Evolutionary conservation across 1,139 yeast genomes (phyloP).

Genomic region (Hemisphaericaspora subhashii): DNA sequence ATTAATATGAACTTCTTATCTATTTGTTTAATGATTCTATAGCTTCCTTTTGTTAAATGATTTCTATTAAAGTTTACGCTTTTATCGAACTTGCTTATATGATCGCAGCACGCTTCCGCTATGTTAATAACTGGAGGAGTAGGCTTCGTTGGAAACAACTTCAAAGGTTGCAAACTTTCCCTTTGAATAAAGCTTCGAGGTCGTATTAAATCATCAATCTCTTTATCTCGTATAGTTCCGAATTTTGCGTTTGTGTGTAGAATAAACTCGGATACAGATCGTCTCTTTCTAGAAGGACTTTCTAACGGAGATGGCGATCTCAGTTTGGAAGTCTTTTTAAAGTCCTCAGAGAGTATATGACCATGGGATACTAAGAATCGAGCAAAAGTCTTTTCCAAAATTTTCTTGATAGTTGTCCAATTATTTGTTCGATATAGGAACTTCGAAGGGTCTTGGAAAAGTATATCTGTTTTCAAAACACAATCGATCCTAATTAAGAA

Average conservation of each 20-base stretch:
- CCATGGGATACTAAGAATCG: constrained; percentile 28
- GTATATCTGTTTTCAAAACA: constrained; percentile 31
- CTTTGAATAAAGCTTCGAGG: background rate
- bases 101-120: background rate
- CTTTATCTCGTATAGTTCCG: constrained; percentile 8
- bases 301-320: constrained; percentile 7
- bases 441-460: constrained; percentile 46
- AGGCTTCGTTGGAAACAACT: background rate
- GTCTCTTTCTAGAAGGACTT: constrained; percentile 11
- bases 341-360: constrained; percentile 7
- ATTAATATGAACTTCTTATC: constrained; percentile 60
- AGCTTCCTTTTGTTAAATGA: constrained; percentile 12
- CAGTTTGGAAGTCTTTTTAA: background rate
- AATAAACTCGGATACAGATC: constrained; percentile 8
- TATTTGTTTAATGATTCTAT: constrained; percentile 46
- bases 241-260: constrained; percentile 10
- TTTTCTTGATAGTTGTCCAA: constrained; percentile 24
- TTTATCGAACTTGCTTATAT: constrained; percentile 4
- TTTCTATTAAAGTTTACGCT: constrained; percentile 8
- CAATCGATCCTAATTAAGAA: constrained; percentile 37
- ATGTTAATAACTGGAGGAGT: background rate
- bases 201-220: constrained; percentile 10
- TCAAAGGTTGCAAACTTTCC: background rate
- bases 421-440: constrained; percentile 23
- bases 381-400: constrained; percentile 28